phyloP scores from a whole-genome alignment of 768 basidiomycete genomes.

The Thelephora aurantiotincta region DNA sequence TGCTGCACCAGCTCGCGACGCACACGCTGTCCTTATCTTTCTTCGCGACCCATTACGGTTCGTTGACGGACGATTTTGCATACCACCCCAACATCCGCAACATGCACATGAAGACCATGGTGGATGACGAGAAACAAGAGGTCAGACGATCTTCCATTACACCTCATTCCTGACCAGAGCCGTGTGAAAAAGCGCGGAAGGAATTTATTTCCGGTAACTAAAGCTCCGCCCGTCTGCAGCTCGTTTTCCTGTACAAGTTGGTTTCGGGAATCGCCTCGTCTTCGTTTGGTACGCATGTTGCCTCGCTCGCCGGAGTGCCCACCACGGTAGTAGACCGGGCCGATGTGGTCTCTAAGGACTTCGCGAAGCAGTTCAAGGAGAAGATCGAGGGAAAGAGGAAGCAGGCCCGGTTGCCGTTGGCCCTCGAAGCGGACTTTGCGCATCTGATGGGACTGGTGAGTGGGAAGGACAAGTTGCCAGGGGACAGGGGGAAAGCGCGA shows the following conservation, averaged over 20 bases:
- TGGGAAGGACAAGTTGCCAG: conserved; percentile 37
- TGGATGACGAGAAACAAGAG: conserved; percentile 85
- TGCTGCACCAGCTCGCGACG: conserved; percentile 88
- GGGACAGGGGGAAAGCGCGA: conserved; percentile 34
- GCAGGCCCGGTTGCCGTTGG: conserved; percentile 49
- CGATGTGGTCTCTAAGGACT: conserved; percentile 73
- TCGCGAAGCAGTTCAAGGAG: conserved; percentile 79
- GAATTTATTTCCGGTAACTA: not conserved
- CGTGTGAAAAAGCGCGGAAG: too few relatives aligned
- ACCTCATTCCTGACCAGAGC: not conserved
- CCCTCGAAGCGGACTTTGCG: conserved; percentile 81
- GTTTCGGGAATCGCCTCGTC: conserved; percentile 76
- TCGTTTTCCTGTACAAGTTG: conserved; percentile 92
- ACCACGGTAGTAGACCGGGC: conserved; percentile 76
- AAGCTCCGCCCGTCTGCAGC: conserved; percentile 26
- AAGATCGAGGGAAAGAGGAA: conserved; percentile 54
- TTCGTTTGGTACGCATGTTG: conserved; percentile 91
- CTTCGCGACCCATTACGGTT: conserved; percentile 97
- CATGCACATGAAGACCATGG: conserved; percentile 92
- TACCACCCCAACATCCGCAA: conserved; percentile 87
- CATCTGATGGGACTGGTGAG: conserved; percentile 55
- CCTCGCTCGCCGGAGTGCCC: conserved; percentile 88
- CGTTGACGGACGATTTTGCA: conserved; percentile 85
- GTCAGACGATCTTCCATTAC: conserved; percentile 24
- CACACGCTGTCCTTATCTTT: conserved; percentile 85